These are phyloP conservation scores for Phylloporus rhodoxanthus DNA, from an alignment of 768 basidiomycete species.

Conservation along the genomic window DNA sequence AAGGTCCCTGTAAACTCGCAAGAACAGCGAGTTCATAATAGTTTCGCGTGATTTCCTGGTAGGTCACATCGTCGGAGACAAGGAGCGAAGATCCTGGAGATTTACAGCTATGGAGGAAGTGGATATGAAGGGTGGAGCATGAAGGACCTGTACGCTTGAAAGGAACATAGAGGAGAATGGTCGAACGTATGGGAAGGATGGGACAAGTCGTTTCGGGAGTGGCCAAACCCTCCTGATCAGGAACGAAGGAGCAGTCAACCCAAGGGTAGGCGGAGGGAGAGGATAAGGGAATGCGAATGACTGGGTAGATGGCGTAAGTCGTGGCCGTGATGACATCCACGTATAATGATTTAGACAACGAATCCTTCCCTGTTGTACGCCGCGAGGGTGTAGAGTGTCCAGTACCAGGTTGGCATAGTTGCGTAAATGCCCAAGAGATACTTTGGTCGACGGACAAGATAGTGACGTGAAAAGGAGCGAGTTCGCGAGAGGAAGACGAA, in stretches of 20 bases:
- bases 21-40: conserved; percentile 68
- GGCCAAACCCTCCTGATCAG: conserved; percentile 27
- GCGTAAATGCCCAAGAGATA: conserved; percentile 54
- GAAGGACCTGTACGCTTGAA: conserved; percentile 35
- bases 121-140: conserved; percentile 51
- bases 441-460: conserved; percentile 56
- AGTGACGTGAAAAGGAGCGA: conserved; percentile 54
- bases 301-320: conserved; percentile 46
- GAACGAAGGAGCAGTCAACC: conserved; percentile 26
- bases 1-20: conserved; percentile 38
- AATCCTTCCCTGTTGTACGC: conserved; percentile 28
- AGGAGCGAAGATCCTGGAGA: conserved; percentile 36
- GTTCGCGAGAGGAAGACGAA: conserved; percentile 33
- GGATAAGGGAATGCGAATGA: conserved; percentile 38
- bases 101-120: conserved; percentile 50
- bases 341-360: conserved; percentile 26
- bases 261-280: conserved; percentile 30
- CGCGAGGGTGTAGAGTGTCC: conserved; percentile 24
- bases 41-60: conserved; percentile 57
- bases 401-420: conserved; percentile 19
- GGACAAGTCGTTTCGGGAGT: conserved; percentile 30
- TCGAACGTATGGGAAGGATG: conserved; percentile 51
- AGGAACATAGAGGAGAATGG: conserved; percentile 53
- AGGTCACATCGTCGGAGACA: conserved; percentile 30
- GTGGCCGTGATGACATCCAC: conserved; percentile 35